phyloP scores from a whole-genome alignment of 2,329 filamentous ascomycete genomes.

The Teratosphaeria epicoccoides region DNA sequence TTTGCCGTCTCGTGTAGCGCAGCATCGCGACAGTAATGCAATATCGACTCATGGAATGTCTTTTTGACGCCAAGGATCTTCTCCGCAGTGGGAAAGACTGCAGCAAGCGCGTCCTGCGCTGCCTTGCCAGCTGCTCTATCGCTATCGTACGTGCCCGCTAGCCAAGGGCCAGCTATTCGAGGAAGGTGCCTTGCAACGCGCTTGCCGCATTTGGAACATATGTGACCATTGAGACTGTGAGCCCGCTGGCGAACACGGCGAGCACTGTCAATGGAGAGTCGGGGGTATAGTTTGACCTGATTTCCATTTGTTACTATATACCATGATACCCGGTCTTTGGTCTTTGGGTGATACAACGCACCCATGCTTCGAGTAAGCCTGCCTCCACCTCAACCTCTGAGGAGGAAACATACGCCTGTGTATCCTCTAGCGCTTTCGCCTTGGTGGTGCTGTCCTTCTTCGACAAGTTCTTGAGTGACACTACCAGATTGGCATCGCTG shows the following conservation, averaged over 20 bases:
- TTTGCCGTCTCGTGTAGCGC: slow-evolving; percentile 65
- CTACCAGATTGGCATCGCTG: slow-evolving; percentile 69
- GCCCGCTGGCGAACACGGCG: slow-evolving; percentile 79
- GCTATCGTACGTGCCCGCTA: slow-evolving; percentile 77
- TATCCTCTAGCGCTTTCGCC: slow-evolving; percentile 76
- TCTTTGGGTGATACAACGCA: slow-evolving; percentile 34
- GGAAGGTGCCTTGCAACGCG: slow-evolving; percentile 72
- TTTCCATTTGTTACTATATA: slow-evolving; percentile 23
- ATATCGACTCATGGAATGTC: slow-evolving; percentile 67
- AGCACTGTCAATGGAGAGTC: slow-evolving; percentile 79
- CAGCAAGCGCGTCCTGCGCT: slow-evolving; percentile 64
- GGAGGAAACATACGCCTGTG: slow-evolving; percentile 55
- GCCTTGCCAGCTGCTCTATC: slow-evolving; percentile 66
- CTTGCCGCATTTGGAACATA: slow-evolving; percentile 55
- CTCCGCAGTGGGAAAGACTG: slow-evolving; percentile 67
- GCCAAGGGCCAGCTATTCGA: slow-evolving; percentile 75
- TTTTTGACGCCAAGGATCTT: slow-evolving; percentile 70
- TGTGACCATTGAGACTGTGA: slow-evolving; percentile 60
- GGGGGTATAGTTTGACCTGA: slow-evolving; percentile 76
- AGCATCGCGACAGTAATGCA: slow-evolving; percentile 72
- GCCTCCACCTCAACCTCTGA: slow-evolving; percentile 59
- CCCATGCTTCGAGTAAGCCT: slow-evolving; percentile 78
- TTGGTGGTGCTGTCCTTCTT: slow-evolving; percentile 94
- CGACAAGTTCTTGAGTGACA: slow-evolving; percentile 81
- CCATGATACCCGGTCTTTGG: slow-evolving; percentile 6